Evolutionary conservation across 257 asterid genomes (phyloP), one percentile per base, ranked within the genome.

Genomic region (Cinchona pubescens): DNA sequence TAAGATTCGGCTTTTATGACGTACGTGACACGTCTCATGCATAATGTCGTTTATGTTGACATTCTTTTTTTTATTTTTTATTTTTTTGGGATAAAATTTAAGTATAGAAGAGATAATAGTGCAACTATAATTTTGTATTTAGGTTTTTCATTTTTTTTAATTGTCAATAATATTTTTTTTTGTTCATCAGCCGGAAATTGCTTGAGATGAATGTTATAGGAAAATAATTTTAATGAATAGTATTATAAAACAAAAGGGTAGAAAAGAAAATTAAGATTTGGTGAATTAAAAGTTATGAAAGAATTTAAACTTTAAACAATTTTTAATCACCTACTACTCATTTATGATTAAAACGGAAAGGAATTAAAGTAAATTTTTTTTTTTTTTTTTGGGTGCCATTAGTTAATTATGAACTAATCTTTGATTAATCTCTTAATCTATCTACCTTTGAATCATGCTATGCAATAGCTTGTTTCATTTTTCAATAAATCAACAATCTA

Each of bases 1-100:
- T 0, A 21, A 73, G 75, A 81, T 81, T 75, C 82, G 62, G 55
- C 69, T 67, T 69, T 67, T 34, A 60, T 77, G 72, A 64, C 49
- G 48, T 38, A 64, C 59, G 32, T 49, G 67, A 25, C 56, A 55
- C 68, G 74, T 42, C 60, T 34, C 65, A 25, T 9, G 53, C 32
- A 12, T 14, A 49, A 25, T 34, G 79, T 38, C 70, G 56, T 60
- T n/a, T 35, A 49, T 69, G 46, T 74, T 53, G 74, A 64, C 74
- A 78, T 51, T 68, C 21, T 15, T 46, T 30, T 51, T 61, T 34
- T 13, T 8, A 30, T 27, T 0, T n/a, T n/a, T n/a, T n/a, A n/a
- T n/a, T n/a, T n/a, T n/a, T n/a, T n/a, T n/a, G n/a, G n/a, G n/a
- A n/a, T n/a, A 16, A 1, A 21, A 19, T 29, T 12, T 30, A 18